These are phyloP conservation scores for Immersiella caudata DNA, from an alignment of 495 filamentous ascomycete species.

Conservation along the genomic window DNA sequence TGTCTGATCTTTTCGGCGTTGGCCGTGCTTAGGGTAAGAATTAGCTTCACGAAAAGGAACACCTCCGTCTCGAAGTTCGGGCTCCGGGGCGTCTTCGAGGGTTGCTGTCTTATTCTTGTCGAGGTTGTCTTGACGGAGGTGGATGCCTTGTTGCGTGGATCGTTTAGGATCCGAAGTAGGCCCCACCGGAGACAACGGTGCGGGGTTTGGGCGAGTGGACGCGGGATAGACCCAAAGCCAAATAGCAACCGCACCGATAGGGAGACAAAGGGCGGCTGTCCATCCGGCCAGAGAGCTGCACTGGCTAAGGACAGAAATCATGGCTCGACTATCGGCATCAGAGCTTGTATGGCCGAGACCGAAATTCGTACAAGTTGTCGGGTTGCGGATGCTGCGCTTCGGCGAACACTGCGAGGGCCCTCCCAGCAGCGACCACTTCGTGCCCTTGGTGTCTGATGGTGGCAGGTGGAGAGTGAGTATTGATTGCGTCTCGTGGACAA, in stretches of 20 bases:
- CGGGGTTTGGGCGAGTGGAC: neutral
- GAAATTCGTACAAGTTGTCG: neutral
- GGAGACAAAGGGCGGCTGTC: neutral
- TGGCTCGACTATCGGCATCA: neutral
- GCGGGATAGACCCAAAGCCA: neutral
- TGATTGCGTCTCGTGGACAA: neutral
- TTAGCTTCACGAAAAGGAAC: too few species aligned
- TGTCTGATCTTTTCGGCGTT: too few species aligned
- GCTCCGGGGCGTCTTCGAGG: too few species aligned
- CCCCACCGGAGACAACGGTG: too few species aligned
- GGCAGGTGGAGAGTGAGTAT: neutral
- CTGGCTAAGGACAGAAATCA: neutral
- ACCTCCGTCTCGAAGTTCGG: too few species aligned
- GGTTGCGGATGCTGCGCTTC: slow-evolving; percentile 1
- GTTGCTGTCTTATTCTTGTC: too few species aligned
- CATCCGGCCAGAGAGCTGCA: neutral
- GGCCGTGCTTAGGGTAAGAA: too few species aligned
- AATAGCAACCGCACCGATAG: neutral
- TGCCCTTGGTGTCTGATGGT: slow-evolving; percentile 10
- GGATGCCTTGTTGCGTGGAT: slow-evolving; percentile 11
- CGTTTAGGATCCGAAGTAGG: neutral
- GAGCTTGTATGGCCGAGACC: too few species aligned
- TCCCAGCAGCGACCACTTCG: slow-evolving; percentile 10
- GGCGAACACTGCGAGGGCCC: slow-evolving; percentile 3
- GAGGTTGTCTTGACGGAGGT: slow-evolving; percentile 25